Evolutionary conservation across 169 alveolate genomes (phyloP).

Genomic region (Eimeria zaria): DNA sequence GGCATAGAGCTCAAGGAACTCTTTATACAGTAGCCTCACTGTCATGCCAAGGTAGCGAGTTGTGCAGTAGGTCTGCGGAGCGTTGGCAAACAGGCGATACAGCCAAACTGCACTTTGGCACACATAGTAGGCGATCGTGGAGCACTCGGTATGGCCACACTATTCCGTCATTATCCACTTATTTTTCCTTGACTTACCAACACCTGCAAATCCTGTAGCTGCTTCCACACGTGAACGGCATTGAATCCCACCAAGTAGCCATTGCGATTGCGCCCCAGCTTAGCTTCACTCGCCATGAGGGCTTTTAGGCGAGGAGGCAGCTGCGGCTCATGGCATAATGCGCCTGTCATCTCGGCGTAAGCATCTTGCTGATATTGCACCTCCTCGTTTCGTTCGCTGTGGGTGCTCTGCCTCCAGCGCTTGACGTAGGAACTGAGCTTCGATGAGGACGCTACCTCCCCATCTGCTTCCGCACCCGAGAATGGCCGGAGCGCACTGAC

Average conservation of each 20-base stretch:
- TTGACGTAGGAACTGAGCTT: conserved; percentile 22
- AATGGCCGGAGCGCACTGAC: conserved; percentile 40
- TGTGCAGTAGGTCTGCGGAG: conserved; percentile 47
- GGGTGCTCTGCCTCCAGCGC: conserved; percentile 47
- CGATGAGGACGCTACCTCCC: conserved; percentile 1
- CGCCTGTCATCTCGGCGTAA: background rate
- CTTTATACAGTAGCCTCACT: conserved; percentile 39
- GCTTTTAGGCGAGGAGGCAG: conserved; percentile 12
- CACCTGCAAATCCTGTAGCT: conserved; percentile 54
- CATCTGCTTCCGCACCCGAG: background rate
- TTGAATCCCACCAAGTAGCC: conserved; percentile 22
- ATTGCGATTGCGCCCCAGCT: background rate
- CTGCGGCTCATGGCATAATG: conserved; percentile 23
- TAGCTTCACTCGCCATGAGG: conserved; percentile 8
- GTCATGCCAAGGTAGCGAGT: conserved; percentile 76
- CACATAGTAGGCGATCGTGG: background rate
- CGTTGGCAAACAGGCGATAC: background rate
- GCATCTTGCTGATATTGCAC: background rate
- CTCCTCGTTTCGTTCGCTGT: background rate
- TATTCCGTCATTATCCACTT: background rate
- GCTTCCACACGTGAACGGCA: conserved; percentile 47
- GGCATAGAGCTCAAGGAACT: conserved; percentile 60
- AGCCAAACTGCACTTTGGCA: background rate
- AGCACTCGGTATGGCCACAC: background rate
- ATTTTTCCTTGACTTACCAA: background rate